Conservation (phyloP, 169 alveolate species). For the Babesia divergens region DNA sequence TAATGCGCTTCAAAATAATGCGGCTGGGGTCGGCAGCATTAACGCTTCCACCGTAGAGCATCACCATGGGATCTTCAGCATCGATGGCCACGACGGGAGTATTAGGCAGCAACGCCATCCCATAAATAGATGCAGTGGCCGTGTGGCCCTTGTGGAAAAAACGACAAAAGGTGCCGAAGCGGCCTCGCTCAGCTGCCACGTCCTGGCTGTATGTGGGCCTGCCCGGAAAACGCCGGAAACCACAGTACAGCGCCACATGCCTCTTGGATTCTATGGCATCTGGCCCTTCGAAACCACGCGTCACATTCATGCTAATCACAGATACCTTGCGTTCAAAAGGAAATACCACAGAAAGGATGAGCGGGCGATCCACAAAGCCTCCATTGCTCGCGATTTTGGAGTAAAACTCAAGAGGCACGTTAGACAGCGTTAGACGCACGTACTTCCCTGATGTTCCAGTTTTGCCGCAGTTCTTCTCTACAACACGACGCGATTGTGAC, state of each 20-base stretch:
- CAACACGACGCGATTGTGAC: constrained; percentile 19
- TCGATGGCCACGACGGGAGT: constrained; percentile 56
- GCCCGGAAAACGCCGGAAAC: constrained; percentile 84
- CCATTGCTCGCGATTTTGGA: constrained; percentile 29
- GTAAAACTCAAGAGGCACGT: constrained; percentile 50
- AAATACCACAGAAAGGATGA: constrained; percentile 85
- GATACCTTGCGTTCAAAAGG: constrained; percentile 92
- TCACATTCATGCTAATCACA: constrained; percentile 82
- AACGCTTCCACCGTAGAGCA: constrained; percentile 84
- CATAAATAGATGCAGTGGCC: constrained; percentile 56
- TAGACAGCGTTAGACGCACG: constrained; percentile 28
- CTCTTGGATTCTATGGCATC: constrained; percentile 79
- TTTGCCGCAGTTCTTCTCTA: constrained; percentile 18
- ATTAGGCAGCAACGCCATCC: constrained; percentile 52
- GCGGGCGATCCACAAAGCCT: constrained; percentile 52
- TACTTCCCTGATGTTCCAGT: constrained; percentile 11
- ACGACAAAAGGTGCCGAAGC: constrained; percentile 41
- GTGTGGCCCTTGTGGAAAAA: constrained; percentile 45
- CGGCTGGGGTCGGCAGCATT: constrained; percentile 89
- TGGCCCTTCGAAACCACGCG: constrained; percentile 68
- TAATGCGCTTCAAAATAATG: constrained; percentile 92
- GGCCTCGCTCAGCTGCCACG: constrained; percentile 48
- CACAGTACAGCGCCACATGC: constrained; percentile 82
- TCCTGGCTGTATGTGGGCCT: constrained; percentile 55
- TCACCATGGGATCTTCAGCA: constrained; percentile 10